Conservation (phyloP, 2,329 filamentous ascomycete species). For the Pseudocercospora vitis region DNA sequence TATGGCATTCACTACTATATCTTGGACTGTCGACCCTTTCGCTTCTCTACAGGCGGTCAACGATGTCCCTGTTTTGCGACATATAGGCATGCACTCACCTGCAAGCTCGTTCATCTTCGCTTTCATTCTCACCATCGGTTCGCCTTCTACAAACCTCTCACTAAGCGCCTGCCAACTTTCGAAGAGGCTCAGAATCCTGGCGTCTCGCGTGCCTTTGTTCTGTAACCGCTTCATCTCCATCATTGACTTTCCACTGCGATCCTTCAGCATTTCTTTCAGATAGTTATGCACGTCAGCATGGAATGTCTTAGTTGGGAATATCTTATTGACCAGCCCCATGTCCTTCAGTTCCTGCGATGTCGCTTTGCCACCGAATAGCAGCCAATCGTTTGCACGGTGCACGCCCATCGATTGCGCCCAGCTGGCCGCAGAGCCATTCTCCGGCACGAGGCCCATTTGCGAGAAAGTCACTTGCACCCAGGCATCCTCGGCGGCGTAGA, state of each 20-base stretch:
- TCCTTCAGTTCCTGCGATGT: conserved; percentile 30
- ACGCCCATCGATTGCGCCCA: conserved; percentile 31
- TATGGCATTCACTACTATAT: no score
- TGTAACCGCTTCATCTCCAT: conserved; percentile 34
- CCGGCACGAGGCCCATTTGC: conserved; percentile 31
- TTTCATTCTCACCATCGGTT: conserved; percentile 32
- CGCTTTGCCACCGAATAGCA: conserved; percentile 32
- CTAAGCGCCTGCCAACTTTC: conserved; percentile 28
- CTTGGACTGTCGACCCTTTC: conserved; percentile 20
- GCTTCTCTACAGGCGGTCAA: conserved; percentile 17
- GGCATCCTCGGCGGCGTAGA: conserved; percentile 31
- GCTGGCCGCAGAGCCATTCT: conserved; percentile 29
- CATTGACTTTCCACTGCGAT: conserved; percentile 31
- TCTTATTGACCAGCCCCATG: conserved; percentile 31
- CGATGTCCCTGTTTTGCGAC: background rate
- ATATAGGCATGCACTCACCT: conserved; percentile 21
- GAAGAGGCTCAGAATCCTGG: conserved; percentile 29
- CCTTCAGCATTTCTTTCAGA: conserved; percentile 29
- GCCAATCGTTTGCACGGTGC: conserved; percentile 32
- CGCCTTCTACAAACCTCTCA: conserved; percentile 34
- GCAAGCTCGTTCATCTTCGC: conserved; percentile 33
- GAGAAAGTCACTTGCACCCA: conserved; percentile 34
- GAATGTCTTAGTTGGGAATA: conserved; percentile 32
- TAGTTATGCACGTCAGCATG: conserved; percentile 29
- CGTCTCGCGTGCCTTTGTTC: conserved; percentile 27